phyloP scores from a whole-genome alignment of 495 filamentous ascomycete species.

The Penicillium verhagenii region DNA sequence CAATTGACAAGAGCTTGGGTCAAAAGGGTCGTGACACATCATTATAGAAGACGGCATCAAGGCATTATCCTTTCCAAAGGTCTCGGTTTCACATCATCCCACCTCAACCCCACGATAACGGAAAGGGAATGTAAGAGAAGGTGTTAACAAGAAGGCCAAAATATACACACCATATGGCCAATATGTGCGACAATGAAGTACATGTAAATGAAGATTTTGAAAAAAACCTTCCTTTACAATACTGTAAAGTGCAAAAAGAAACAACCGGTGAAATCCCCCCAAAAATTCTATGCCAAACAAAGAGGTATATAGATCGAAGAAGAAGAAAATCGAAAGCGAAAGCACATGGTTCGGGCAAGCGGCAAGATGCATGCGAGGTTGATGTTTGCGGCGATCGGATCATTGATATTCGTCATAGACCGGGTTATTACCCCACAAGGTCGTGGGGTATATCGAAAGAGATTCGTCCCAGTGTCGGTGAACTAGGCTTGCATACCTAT shows the following conservation, averaged over 20 bases:
- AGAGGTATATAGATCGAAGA: constrained; percentile 6
- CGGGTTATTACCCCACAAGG: neutral
- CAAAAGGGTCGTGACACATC: constrained; percentile 21
- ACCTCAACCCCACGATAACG: constrained; percentile 2
- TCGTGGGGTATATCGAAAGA: neutral
- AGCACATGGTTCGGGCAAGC: neutral
- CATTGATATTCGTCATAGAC: neutral
- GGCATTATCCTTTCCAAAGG: constrained; percentile 15
- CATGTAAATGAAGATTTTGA: too few species aligned
- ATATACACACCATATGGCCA: constrained; percentile 17
- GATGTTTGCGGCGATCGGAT: neutral
- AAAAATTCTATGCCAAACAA: constrained; percentile 9
- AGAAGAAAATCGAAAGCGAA: neutral
- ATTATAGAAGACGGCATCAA: constrained; percentile 25
- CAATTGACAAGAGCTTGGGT: neutral
- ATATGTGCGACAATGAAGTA: constrained; percentile 11
- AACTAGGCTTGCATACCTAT: neutral
- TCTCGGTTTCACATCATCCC: constrained; percentile 9
- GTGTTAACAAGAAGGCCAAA: constrained; percentile 1
- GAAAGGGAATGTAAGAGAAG: constrained; percentile 1
- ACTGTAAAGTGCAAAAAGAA: neutral
- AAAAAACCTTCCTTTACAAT: neutral
- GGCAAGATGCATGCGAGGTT: neutral
- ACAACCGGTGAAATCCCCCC: neutral
- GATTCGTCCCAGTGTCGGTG: neutral